A percentile compares a stretch with the other conserved stretches of the same genome.
phyloP scores from a whole-genome alignment of 1,284 basidiomycete species.

The Microbotryomycetes sp. region DNA sequence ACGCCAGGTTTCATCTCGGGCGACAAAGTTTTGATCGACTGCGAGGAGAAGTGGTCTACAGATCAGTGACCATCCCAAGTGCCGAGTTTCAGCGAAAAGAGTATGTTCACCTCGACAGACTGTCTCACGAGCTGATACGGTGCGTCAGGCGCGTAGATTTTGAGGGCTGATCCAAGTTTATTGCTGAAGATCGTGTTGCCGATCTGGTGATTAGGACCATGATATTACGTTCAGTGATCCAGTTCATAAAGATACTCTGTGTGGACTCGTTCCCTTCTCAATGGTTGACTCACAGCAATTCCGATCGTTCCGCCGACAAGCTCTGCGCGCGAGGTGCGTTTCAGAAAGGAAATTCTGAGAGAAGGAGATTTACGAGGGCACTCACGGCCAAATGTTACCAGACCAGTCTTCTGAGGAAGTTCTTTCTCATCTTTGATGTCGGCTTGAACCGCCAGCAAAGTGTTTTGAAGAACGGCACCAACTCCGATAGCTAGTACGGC shows the following conservation, averaged over 20 bases:
- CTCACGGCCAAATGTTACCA: constrained; percentile 14
- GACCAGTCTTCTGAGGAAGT: constrained; percentile 22
- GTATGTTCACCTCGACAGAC: constrained; percentile 30
- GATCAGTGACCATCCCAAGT: constrained; percentile 37
- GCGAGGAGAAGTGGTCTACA: constrained; percentile 29
- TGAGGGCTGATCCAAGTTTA: constrained; percentile 35
- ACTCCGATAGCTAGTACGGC: constrained; percentile 43
- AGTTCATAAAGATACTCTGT: not conserved
- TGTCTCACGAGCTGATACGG: constrained; percentile 23
- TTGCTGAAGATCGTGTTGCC: constrained; percentile 45
- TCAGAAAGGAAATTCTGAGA: constrained; percentile 34
- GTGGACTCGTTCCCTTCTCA: too few species aligned
- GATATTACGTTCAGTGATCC: not conserved
- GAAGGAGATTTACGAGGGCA: constrained; percentile 28
- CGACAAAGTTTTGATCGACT: constrained; percentile 39
- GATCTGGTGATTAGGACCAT: constrained; percentile 34
- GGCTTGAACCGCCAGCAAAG: constrained; percentile 46
- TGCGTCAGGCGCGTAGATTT: constrained; percentile 34
- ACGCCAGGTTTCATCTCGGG: constrained; percentile 40
- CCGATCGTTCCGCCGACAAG: constrained; percentile 46
- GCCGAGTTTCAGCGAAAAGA: constrained; percentile 36
- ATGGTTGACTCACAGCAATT: constrained; percentile 35
- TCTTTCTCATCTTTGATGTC: constrained; percentile 42
- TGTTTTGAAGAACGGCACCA: constrained; percentile 42
- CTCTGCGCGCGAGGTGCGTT: constrained; percentile 45